Evolutionary conservation across 139 green algal species (phyloP), one percentile per base, ranked within the genome.

Genomic region (Micractinium sp.): DNA sequence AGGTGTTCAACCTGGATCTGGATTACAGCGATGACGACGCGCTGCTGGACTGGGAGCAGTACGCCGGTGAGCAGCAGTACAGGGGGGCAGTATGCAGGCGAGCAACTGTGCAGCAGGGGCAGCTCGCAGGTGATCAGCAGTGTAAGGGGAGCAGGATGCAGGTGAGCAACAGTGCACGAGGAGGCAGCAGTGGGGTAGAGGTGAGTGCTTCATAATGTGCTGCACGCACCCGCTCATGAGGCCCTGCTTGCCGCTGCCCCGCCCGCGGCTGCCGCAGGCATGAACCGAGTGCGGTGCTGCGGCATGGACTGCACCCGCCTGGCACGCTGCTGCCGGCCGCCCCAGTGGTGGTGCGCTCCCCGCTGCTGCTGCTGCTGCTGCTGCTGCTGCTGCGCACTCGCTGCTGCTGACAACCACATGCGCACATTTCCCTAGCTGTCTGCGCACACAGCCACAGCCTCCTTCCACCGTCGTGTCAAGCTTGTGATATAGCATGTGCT

Each of bases 11-110:
- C 85, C 47, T 95, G 12, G 88, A 91, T 14, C 86, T 95, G 76
- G 93, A 94, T 29, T 91, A 92, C 75, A 79, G 71, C 66, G 92
- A 94, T 47, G 93, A 93, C 35, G 92, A 95, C n/a, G 88, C 90
- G n/a, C 87, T 95, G 81, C 89, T 95, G 23, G 92, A 95, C 88
- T 95, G 92, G 92, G 92, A 95, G 82, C 90, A 92, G 77, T 95
- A 95, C 41, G 89, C 89, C 36, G 81, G 87, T 88, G 31, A n/a
- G n/a, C n/a, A n/a, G n/a, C n/a, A n/a, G n/a, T n/a, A n/a, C n/a
- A n/a, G n/a, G n/a, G n/a, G n/a, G n/a, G n/a, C n/a, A n/a, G n/a
- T 27, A 33, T 60, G 69, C 27, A 31, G 38, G 38, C 16, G 60
- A 16, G 60, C 16, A 16, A 16, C 60, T 67, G n/a, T n/a, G 60